A percentile compares a stretch with the other conserved stretches of the same genome.
phyloP scores from a whole-genome alignment of 192 early-diverging fungal species.

The Powellomyces hirtus region DNA sequence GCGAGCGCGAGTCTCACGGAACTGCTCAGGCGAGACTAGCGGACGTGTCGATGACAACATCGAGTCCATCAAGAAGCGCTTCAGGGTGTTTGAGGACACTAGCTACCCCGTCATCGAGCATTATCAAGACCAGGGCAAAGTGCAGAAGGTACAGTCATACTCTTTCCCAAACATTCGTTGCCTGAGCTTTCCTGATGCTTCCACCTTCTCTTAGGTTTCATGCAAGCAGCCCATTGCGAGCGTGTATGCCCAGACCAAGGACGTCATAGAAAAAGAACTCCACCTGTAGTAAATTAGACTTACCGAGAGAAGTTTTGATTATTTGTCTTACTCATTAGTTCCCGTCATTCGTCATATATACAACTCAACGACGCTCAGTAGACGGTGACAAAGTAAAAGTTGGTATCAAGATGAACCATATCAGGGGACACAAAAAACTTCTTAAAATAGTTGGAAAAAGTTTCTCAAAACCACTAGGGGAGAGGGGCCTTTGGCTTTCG shows the following conservation, averaged over 20 bases:
- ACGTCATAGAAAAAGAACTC: slow-evolving; percentile 21
- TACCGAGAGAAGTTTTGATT: no score
- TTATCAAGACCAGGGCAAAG: slow-evolving; percentile 74
- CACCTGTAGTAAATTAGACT: not conserved
- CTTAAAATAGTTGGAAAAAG: not conserved
- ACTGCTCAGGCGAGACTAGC: slow-evolving; percentile 78
- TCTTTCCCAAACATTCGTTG: not conserved
- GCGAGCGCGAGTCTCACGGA: no score
- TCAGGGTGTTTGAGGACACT: slow-evolving; percentile 79
- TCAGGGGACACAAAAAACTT: not conserved
- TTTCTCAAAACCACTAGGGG: not conserved
- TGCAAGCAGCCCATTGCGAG: slow-evolving; percentile 29
- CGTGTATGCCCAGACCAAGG: slow-evolving; percentile 32
- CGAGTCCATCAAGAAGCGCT: slow-evolving; percentile 94
- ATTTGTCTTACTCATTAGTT: no score
- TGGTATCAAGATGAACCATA: not conserved
- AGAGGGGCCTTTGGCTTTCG: not conserved
- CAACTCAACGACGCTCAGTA: no score
- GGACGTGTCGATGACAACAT: slow-evolving; percentile 94
- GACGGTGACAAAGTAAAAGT: no score
- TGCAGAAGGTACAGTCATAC: slow-evolving; percentile 60
- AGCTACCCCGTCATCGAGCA: slow-evolving; percentile 89
- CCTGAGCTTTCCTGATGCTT: slow-evolving; percentile 55
- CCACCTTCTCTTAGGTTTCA: slow-evolving; percentile 21
- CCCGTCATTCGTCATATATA: no score